Conservation (phyloP, 768 basidiomycete species). For the Leccinellum rugosiceps region DNA sequence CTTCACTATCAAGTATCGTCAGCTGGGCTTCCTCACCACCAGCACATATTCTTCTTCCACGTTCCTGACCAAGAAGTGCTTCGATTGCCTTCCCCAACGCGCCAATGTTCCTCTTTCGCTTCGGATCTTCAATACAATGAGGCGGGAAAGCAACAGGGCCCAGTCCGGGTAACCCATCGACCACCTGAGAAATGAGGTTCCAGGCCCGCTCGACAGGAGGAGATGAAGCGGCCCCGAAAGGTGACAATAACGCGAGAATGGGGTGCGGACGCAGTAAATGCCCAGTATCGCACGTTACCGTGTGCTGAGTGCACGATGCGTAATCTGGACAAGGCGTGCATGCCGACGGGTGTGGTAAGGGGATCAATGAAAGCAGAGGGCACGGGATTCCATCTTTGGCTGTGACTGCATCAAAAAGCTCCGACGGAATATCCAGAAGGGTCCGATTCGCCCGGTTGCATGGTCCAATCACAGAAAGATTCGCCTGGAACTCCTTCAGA, state of each 20-base stretch:
- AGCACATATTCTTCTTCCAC: constrained; percentile 62
- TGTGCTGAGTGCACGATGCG: constrained; percentile 55
- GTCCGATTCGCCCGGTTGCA: constrained; percentile 60
- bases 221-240: constrained; percentile 37
- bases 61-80: constrained; percentile 55
- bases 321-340: constrained; percentile 76
- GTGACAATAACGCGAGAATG: constrained; percentile 44
- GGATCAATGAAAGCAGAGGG: constrained; percentile 52
- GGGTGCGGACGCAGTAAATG: constrained; percentile 65
- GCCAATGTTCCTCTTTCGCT: constrained; percentile 69
- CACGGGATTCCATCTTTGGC: constrained; percentile 41
- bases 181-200: constrained; percentile 43
- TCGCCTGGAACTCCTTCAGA: constrained; percentile 47
- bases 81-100: constrained; percentile 72
- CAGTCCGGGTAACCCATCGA: constrained; percentile 71
- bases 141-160: constrained; percentile 79
- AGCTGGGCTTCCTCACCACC: constrained; percentile 38
- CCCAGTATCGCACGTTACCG: constrained; percentile 63
- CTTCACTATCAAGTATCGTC: constrained; percentile 42
- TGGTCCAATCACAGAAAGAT: constrained; percentile 44
- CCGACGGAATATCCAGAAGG: constrained; percentile 35
- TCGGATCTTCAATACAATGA: constrained; percentile 74
- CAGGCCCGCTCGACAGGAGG: constrained; percentile 41
- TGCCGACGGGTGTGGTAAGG: constrained; percentile 52
- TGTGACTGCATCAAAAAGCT: constrained; percentile 25